Conservation (phyloP, 1,284 basidiomycete genomes). For the Chalciporus sp. region DNA sequence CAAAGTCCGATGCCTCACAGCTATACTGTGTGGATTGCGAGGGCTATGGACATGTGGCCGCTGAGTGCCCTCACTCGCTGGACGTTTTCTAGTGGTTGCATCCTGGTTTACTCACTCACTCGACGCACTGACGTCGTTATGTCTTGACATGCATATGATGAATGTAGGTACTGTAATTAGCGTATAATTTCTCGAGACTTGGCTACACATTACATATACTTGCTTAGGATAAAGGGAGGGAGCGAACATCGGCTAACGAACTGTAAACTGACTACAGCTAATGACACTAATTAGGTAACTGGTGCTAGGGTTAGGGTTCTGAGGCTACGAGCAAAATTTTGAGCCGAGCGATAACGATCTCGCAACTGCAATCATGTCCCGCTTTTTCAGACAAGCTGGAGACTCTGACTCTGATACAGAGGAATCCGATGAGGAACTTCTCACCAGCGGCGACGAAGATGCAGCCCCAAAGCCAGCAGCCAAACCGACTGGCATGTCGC, state of each 20-base stretch:
- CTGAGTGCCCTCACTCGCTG: conserved; percentile 75
- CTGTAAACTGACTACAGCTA: no score
- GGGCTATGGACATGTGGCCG: conserved; percentile 66
- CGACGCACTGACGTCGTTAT: conserved; percentile 3
- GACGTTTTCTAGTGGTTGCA: conserved; percentile 65
- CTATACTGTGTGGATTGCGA: conserved; percentile 80
- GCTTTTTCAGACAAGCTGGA: conserved; percentile 84
- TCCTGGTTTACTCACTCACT: conserved; percentile 2
- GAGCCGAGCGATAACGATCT: conserved; percentile 31
- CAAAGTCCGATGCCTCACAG: conserved; percentile 28
- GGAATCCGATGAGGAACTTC: conserved; percentile 80
- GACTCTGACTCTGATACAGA: conserved; percentile 81
- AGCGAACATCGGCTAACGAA: no score
- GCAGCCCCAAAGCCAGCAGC: conserved; percentile 51
- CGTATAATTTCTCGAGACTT: background rate
- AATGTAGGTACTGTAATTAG: conserved; percentile 22
- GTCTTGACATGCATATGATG: conserved; percentile 2
- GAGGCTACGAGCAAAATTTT: conserved; percentile 25
- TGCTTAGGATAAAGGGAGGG: background rate
- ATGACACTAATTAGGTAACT: background rate
- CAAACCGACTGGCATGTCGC: conserved; percentile 69
- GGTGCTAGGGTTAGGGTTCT: conserved; percentile 3
- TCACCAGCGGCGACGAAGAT: conserved; percentile 75
- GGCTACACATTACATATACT: background rate
- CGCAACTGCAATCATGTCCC: conserved; percentile 59